Evolutionary conservation across 2,329 filamentous ascomycete species (phyloP).

Genomic region (Aspergillus aculeatinus): DNA sequence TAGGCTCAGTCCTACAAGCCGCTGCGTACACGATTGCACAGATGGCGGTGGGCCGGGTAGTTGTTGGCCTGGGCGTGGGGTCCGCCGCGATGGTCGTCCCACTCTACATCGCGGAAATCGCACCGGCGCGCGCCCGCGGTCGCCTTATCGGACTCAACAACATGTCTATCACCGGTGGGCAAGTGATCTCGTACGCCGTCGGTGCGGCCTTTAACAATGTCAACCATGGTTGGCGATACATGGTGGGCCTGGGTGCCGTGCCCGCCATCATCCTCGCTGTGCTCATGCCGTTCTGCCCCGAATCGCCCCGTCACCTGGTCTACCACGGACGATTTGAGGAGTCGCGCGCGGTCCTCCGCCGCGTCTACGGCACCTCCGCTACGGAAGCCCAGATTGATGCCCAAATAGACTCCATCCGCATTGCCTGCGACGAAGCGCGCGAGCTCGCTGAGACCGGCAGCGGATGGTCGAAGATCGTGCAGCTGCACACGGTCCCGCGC

Average conservation of each 20-base stretch:
- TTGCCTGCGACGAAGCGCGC: conserved; percentile 43
- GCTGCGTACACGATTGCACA: conserved; percentile 42
- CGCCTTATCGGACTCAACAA: conserved; percentile 44
- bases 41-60: conserved; percentile 47
- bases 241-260: conserved; percentile 50
- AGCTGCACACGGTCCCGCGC: conserved; percentile 44
- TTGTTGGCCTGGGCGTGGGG: conserved; percentile 53
- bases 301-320: conserved; percentile 26
- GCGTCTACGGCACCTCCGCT: conserved; percentile 24
- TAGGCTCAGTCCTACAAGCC: conserved; percentile 40
- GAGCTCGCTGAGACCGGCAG: conserved; percentile 43
- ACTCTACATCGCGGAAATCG: conserved; percentile 52
- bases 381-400: conserved; percentile 46
- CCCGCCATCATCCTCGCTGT: conserved; percentile 48
- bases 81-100: conserved; percentile 50
- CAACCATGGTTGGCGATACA: conserved; percentile 50
- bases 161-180: conserved; percentile 46
- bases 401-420: conserved; percentile 46
- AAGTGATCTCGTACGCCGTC: conserved; percentile 45
- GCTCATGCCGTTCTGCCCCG: conserved; percentile 49
- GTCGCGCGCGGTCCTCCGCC: conserved; percentile 35
- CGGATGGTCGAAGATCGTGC: conserved; percentile 45
- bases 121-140: conserved; percentile 51
- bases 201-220: conserved; percentile 45
- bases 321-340: conserved; percentile 22